Evolutionary conservation across 1,284 basidiomycete species (phyloP).

Genomic region (Amylostereum areolatum): DNA sequence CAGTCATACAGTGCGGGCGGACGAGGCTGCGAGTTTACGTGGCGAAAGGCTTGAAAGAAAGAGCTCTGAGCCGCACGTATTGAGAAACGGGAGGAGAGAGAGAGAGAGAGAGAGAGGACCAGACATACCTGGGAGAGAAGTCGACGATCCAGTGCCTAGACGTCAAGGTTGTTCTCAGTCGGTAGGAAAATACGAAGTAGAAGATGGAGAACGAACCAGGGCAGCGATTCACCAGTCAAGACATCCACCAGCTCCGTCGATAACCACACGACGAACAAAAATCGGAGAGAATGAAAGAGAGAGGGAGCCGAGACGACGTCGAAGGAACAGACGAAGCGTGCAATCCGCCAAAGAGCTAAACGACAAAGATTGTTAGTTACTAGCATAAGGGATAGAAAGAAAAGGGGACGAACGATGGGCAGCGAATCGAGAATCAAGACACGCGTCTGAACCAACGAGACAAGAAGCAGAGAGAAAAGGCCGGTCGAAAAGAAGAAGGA

Average conservation of each 20-base stretch:
- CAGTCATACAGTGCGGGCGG: constrained; percentile 4
- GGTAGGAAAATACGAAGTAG: constrained; percentile 7
- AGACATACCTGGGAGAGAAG: constrained; percentile 7
- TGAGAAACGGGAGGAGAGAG: constrained; percentile 4
- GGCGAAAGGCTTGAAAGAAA: constrained; percentile 4
- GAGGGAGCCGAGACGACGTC: constrained; percentile 6
- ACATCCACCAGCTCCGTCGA: constrained; percentile 6
- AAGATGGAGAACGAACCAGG: constrained; percentile 11
- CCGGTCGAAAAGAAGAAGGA: not conserved
- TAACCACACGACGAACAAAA: constrained; percentile 6
- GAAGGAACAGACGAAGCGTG: constrained; percentile 8
- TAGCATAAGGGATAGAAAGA: constrained; percentile 5
- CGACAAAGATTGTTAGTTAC: constrained; percentile 7
- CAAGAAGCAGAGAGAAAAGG: constrained; percentile 6
- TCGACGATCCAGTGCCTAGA: constrained; percentile 9
- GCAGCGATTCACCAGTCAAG: constrained; percentile 12
- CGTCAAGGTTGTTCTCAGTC: constrained; percentile 9
- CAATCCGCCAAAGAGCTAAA: constrained; percentile 7
- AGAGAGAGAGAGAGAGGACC: constrained; percentile 5
- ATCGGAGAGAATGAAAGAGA: constrained; percentile 5
- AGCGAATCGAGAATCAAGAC: constrained; percentile 6
- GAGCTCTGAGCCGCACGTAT: constrained; percentile 6
- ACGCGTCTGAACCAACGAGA: constrained; percentile 7
- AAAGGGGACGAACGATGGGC: constrained; percentile 3
- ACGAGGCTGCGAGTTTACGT: constrained; percentile 1